Evolutionary conservation across 345 rosid genomes (phyloP).

Genomic region (Cardamine resedifolia): DNA sequence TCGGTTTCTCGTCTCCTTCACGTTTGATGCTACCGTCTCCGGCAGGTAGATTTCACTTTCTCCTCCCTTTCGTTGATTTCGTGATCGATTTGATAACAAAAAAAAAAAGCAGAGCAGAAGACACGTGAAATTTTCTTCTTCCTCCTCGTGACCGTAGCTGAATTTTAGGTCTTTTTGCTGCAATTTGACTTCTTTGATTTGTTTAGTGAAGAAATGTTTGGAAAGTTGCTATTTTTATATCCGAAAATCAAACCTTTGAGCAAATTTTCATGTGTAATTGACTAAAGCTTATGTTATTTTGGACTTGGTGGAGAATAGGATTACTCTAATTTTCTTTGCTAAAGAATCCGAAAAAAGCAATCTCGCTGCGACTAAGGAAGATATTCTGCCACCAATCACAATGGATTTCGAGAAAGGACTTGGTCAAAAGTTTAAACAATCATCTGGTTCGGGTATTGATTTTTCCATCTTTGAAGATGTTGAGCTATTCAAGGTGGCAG

Average conservation of each 20-base stretch:
- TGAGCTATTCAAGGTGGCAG: slow-evolving; percentile 48
- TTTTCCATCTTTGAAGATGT: slow-evolving; percentile 61
- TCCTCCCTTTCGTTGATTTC: not conserved
- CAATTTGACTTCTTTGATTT: not conserved
- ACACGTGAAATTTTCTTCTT: slow-evolving; percentile 15
- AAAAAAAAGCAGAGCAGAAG: slow-evolving; percentile 6
- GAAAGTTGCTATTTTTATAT: not conserved
- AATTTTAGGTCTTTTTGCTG: not conserved
- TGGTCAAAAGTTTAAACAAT: slow-evolving; percentile 78
- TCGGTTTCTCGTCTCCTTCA: slow-evolving; percentile 67
- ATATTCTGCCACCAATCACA: slow-evolving; percentile 54
- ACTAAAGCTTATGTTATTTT: not conserved
- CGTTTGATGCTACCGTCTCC: slow-evolving; percentile 82
- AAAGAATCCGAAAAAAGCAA: slow-evolving; percentile 71
- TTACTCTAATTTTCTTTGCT: slow-evolving; percentile 73
- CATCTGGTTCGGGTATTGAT: slow-evolving; percentile 76
- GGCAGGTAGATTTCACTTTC: slow-evolving; percentile 56
- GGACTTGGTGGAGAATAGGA: slow-evolving; percentile 46
- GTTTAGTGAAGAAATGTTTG: not conserved
- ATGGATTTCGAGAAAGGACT: slow-evolving; percentile 72
- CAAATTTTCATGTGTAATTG: not conserved
- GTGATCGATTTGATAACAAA: not conserved
- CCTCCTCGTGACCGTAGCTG: slow-evolving; percentile 8
- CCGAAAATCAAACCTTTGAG: not conserved
- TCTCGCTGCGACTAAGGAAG: slow-evolving; percentile 61